Conservation (phyloP, 1,139 yeast species). For the Schwanniomyces etchellsii region DNA sequence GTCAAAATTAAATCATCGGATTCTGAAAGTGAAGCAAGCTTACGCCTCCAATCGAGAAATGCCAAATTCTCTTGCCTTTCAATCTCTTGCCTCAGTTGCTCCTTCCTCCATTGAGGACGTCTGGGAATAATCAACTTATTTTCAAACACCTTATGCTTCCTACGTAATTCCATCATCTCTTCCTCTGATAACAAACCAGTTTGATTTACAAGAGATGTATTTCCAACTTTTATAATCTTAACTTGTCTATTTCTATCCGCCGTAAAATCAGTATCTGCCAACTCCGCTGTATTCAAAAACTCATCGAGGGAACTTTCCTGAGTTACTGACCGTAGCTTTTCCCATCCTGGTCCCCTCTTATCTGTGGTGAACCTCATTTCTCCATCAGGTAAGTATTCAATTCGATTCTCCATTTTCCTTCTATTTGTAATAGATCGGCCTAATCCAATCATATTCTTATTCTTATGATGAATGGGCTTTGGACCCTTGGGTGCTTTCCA, state of each 20-base stretch:
- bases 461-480: conserved; percentile 78
- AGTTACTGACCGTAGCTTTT: conserved; percentile 84
- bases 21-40: conserved; percentile 80
- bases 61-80: conserved; percentile 88
- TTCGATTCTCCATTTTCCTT: conserved; percentile 61
- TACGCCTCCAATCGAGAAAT: conserved; percentile 90
- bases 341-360: conserved; percentile 83
- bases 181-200: conserved; percentile 55
- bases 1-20: conserved; percentile 78
- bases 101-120: conserved; percentile 79
- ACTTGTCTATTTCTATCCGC: conserved; percentile 85
- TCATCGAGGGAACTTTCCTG: conserved; percentile 94
- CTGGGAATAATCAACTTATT: conserved; percentile 89
- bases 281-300: conserved; percentile 87
- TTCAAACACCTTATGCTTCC: conserved; percentile 68
- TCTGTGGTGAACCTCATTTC: conserved; percentile 81
- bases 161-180: conserved; percentile 58
- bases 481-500: conserved; percentile 84
- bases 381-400: conserved; percentile 76
- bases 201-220: conserved; percentile 44
- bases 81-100: conserved; percentile 68
- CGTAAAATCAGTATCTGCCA: conserved; percentile 94
- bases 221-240: conserved; percentile 74
- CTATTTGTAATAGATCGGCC: conserved; percentile 82
- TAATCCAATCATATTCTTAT: conserved; percentile 76